Evolutionary conservation across 2,329 filamentous ascomycete species (phyloP), one percentile per base, ranked within the genome.

Genomic region (Fusarium torreyae): DNA sequence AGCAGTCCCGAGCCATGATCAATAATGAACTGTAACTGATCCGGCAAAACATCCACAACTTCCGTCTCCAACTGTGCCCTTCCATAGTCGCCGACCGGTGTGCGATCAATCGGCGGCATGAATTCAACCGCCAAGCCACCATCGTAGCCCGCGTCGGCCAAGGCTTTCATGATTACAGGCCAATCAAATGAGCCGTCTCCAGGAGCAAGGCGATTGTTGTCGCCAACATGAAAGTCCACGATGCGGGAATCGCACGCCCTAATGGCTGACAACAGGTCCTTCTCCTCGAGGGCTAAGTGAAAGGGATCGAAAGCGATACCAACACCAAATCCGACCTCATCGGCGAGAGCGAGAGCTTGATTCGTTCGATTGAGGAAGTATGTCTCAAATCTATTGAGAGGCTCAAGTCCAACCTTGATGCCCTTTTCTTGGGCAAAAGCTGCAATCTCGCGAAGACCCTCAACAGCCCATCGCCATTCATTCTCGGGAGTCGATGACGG

Each of bases 361-460:
- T 65, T 63, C 3, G 61, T 43, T 2, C 70, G 53, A 18, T 72
- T 73, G 34, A 72, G 44, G 2, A 73, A 72, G n/a, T 73, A 69
- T 3, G 70, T 72, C 44, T 72, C 70, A 8, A 72, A 72, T 6
- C 70, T 57, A 7, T 73, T 72, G 7, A 73, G 42, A 3, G 70
- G 67, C 14, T 72, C 70, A 4, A 73, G 50, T 1, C 53, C 70
- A 33, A 71, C 54, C n/a, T 17, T 61, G 11, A 72, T 70, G 13
- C 43, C 46, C 5, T 52, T 68, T 2, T 56, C 14, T 3, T 57
- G 50, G 1, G 70, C 66, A 15, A 68, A 72, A 7, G 26, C 38
- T 1, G 66, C 69, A 2, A 71, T 18, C 7, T 72, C 66, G 2
- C 62, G 56, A 1, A 71, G 36, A 0, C 66, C 69, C 3, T 71